These are phyloP conservation scores for Pelargonium myrrhifolium DNA, from an alignment of 441 rosid genomes.

Conservation along the genomic window DNA sequence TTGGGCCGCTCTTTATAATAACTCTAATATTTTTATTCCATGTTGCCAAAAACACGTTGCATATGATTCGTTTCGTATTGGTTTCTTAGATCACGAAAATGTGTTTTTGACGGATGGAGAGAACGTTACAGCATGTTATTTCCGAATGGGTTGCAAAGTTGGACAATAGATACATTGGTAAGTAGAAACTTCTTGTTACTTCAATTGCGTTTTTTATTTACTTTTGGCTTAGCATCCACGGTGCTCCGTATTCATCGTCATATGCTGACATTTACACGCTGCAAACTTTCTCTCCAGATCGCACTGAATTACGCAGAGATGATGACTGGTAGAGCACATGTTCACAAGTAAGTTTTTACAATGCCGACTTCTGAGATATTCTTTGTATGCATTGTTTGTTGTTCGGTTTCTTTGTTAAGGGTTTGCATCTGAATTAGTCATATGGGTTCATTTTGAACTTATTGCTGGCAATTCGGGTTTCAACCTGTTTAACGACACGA, in stretches of 20 bases:
- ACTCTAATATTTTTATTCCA: neutral
- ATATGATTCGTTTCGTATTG: conserved; percentile 17
- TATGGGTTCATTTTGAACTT: too few species aligned
- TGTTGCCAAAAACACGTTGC: neutral
- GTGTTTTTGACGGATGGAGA: conserved; percentile 57
- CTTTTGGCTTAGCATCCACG: neutral
- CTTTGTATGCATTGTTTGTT: neutral
- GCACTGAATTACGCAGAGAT: conserved; percentile 62
- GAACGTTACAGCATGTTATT: conserved; percentile 54
- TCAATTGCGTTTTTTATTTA: neutral
- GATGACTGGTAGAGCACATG: conserved; percentile 56
- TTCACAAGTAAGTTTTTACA: conserved; percentile 60
- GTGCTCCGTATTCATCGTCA: neutral
- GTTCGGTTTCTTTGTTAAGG: neutral
- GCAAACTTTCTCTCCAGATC: conserved; percentile 36
- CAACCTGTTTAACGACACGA: too few species aligned
- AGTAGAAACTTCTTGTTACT: conserved; percentile 10
- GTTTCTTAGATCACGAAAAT: conserved; percentile 61
- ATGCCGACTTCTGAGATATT: neutral
- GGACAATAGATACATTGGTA: conserved; percentile 70
- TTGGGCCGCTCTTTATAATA: too few species aligned
- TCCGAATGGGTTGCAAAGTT: conserved; percentile 61
- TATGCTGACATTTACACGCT: conserved; percentile 2
- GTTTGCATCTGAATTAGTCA: neutral
- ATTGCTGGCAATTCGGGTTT: too few species aligned